Evolutionary conservation across 768 basidiomycete genomes (phyloP).

Genomic region (Serendipita sp.): DNA sequence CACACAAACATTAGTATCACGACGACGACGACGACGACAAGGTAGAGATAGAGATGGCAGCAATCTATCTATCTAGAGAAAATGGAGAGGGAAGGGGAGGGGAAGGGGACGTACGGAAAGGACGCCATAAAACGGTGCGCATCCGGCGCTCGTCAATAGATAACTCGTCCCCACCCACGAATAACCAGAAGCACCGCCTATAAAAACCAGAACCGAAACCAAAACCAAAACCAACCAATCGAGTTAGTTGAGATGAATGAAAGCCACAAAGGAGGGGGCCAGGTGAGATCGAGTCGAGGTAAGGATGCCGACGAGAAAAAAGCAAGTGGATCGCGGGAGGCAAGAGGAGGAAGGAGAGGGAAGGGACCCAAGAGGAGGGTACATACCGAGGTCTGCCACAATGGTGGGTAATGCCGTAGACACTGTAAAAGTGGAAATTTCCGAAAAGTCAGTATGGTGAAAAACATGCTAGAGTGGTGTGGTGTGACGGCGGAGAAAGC

Average conservation of each 20-base stretch:
- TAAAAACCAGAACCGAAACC: not conserved
- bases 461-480: too few relatives aligned
- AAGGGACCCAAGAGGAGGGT: too few relatives aligned
- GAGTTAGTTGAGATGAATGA: not conserved
- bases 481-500: too few relatives aligned
- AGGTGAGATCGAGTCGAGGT: not conserved
- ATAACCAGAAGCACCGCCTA: constrained; percentile 8
- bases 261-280: not conserved
- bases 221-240: too few relatives aligned
- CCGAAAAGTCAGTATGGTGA: too few relatives aligned
- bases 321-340: not conserved
- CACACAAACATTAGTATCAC: not conserved
- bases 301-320: not conserved
- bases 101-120: constrained; percentile 27
- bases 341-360: too few relatives aligned
- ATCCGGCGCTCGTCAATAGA: constrained; percentile 31
- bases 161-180: constrained; percentile 12
- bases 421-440: not conserved
- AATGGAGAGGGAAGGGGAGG: not conserved
- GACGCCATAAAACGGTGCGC: constrained; percentile 65
- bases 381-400: not conserved
- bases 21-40: not conserved
- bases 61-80: not conserved
- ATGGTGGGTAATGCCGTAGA: constrained; percentile 12
- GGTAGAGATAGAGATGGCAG: not conserved